Evolutionary conservation across 495 filamentous ascomycete species (phyloP).

Genomic region (Penicillium lagena): DNA sequence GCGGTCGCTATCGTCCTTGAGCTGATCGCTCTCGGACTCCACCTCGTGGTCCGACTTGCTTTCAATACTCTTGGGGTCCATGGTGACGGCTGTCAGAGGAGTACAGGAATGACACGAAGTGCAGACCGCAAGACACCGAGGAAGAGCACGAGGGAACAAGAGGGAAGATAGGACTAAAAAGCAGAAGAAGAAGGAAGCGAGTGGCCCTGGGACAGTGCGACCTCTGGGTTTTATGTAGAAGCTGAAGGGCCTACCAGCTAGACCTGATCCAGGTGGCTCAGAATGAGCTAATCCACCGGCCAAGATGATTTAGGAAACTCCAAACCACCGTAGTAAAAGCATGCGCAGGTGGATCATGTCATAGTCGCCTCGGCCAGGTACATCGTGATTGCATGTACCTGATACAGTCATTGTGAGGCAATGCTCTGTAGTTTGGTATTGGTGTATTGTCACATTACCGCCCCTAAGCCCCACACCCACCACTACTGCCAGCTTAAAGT

Average conservation of each 20-base stretch:
- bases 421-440: no score
- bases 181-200: neutral
- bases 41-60: constrained; percentile 11
- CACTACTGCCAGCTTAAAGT: no score
- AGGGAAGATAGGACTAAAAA: neutral
- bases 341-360: no score
- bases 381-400: no score
- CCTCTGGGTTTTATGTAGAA: neutral
- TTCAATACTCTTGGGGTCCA: constrained; percentile 3
- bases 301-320: no score
- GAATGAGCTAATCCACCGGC: neutral
- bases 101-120: neutral
- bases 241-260: neutral
- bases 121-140: constrained; percentile 9
- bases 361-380: no score
- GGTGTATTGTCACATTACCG: constrained; percentile 9
- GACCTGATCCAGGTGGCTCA: neutral
- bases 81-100: constrained; percentile 3
- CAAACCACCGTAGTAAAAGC: no score
- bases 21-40: constrained; percentile 9
- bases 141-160: constrained; percentile 2
- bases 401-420: no score
- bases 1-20: constrained; percentile 9
- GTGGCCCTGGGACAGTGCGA: neutral
- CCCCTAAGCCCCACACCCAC: neutral